phyloP scores from a whole-genome alignment of 2,329 filamentous ascomycete genomes.

The Fusarium penzigii region DNA sequence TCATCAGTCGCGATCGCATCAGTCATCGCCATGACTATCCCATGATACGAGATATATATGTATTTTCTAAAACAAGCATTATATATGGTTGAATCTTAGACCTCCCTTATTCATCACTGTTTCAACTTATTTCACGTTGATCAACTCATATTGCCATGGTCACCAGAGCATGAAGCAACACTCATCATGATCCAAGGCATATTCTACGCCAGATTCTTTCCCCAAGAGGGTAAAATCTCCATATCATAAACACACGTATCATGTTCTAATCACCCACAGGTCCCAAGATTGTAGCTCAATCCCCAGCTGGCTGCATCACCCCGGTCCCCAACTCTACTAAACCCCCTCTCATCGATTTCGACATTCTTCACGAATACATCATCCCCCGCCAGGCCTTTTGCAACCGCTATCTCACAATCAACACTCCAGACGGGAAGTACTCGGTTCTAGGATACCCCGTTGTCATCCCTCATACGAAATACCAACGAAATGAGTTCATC shows the following conservation, averaged over 20 bases:
- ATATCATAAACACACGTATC: not conserved
- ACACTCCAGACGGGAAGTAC: constrained; percentile 68
- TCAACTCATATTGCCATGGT: constrained; percentile 3
- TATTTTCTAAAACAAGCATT: too few relatives aligned
- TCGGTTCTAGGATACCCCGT: constrained; percentile 86
- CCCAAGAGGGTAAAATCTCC: constrained; percentile 55
- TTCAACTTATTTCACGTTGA: not conserved
- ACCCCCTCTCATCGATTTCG: constrained; percentile 76
- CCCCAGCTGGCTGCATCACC: constrained; percentile 63
- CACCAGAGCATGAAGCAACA: constrained; percentile 14
- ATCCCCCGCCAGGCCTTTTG: constrained; percentile 95
- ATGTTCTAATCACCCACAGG: constrained; percentile 38
- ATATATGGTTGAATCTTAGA: too few relatives aligned
- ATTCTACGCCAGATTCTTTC: constrained; percentile 70
- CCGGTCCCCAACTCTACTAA: constrained; percentile 37
- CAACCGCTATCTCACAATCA: constrained; percentile 83
- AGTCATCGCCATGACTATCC: too few relatives aligned
- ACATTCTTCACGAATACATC: constrained; percentile 85
- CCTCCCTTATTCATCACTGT: not conserved
- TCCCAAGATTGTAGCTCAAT: constrained; percentile 64
- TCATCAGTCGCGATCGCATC: too few relatives aligned
- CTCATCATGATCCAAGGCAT: constrained; percentile 67
- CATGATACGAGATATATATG: too few relatives aligned
- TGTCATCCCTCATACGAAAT: constrained; percentile 78
- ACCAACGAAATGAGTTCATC: constrained; percentile 93